Evolutionary conservation across 2,329 filamentous ascomycete species (phyloP), one percentile per base, ranked within the genome.

Genomic region (Huntiella abstrusa): DNA sequence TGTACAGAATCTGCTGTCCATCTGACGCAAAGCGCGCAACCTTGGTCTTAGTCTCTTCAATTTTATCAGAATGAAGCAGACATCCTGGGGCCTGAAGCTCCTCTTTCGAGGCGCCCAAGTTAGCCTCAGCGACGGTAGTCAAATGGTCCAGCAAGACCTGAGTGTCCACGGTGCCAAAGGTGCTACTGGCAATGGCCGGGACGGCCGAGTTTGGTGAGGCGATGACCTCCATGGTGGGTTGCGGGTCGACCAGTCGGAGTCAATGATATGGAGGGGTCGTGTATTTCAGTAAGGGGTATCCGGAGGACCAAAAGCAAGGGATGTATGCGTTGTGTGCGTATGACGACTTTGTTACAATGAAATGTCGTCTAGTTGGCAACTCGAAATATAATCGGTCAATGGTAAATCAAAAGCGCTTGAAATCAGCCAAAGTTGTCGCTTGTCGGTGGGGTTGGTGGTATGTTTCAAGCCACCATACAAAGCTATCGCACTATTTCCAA

Each of bases 21-120:
- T 98, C 92, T 51, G 78, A 77, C 49, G 86, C 86, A 63, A 96
- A 96, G 56, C 87, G 80, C 54, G 77, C 77, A 62, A 88, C 95
- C 65, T 85, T 75, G 59, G 86, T 78, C 48, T 93, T 65, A 5
- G 91, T 95, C 55, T 96, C 88, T 46, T 70, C 65, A 54, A 84
- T 73, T 54, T 71, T 75, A 48, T 69, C 63, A 56, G 77, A 70
- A 49, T 86, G 85, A 51, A 98, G 70, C 62, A 98, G 68, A 65
- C 84, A 95, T 52, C 83, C 86, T 12, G 77, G 67, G 52, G 75
- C 73, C 60, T 88, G 77, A 46, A 98, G 75, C 58, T 98, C 88
- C 52, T 75, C 69, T 58, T 77, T 76, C 48, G 74, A 74, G 55
- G 83, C 81, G 53, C 83, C 83, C 41, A 88, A 71, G 52, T 80